Percentiles rank a stretch among this genome's conserved stretches.
phyloP scores from a whole-genome alignment of 805 yeast genomes.

The Wickerhamiella sergipiensis region DNA sequence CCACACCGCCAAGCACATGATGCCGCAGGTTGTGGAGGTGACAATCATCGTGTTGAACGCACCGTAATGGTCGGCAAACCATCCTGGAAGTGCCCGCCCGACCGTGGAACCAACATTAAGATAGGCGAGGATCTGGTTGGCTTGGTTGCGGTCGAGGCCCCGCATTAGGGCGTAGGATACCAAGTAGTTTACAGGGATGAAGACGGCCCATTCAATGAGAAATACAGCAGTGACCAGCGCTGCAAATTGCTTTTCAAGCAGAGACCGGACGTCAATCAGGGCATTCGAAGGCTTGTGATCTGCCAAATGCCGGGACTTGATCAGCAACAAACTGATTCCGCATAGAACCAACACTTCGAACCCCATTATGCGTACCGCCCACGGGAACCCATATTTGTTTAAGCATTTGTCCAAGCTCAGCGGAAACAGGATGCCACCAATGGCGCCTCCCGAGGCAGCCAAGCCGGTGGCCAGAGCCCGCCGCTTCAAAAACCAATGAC shows the following conservation, averaged over 20 bases:
- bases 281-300: constrained; percentile 15
- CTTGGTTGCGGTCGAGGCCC: constrained; percentile 25
- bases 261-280: constrained; percentile 20
- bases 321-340: constrained; percentile 23
- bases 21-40: constrained; percentile 32
- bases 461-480: constrained; percentile 50
- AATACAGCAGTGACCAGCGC: constrained; percentile 22
- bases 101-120: constrained; percentile 37
- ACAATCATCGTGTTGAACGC: constrained; percentile 41
- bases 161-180: constrained; percentile 43
- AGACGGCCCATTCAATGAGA: constrained; percentile 37
- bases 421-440: constrained; percentile 54
- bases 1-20: constrained; percentile 40
- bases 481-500: constrained; percentile 47
- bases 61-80: constrained; percentile 42
- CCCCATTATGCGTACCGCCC: constrained; percentile 44
- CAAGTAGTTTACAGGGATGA: constrained; percentile 40
- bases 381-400: constrained; percentile 38
- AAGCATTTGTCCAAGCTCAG: constrained; percentile 35
- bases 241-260: constrained; percentile 20
- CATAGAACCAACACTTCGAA: constrained; percentile 20
- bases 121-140: constrained; percentile 33
- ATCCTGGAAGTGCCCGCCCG: constrained; percentile 47
- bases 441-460: constrained; percentile 52
- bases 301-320: constrained; percentile 25